These are phyloP conservation scores for Debaryomyces maramus DNA, from an alignment of 805 yeast species.

Conservation along the genomic window DNA sequence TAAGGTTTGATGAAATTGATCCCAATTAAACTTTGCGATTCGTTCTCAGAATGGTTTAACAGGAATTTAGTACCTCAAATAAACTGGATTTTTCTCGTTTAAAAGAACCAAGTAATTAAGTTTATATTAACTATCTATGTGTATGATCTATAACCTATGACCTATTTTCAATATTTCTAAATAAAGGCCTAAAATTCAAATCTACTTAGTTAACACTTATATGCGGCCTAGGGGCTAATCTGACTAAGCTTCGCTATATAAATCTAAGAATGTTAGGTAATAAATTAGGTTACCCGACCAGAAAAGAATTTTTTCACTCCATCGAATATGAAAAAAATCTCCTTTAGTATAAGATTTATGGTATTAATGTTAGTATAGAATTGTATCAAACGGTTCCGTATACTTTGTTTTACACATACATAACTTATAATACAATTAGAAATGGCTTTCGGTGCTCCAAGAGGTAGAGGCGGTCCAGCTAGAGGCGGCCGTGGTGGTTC, in stretches of 20 bases:
- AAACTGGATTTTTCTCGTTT: no score
- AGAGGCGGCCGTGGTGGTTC: constrained; percentile 47
- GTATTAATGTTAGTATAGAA: not conserved
- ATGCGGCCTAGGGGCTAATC: constrained; percentile 1
- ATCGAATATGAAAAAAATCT: constrained; percentile 5
- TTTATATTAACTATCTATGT: no score
- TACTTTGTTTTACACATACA: constrained; percentile 1
- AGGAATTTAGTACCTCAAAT: no score
- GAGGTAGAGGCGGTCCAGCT: constrained; percentile 52
- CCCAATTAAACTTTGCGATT: no score
- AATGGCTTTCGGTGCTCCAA: constrained; percentile 78
- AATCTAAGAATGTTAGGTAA: constrained; percentile 3
- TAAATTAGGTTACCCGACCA: constrained; percentile 4
- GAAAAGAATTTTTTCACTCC: constrained; percentile 2
- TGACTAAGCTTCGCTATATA: constrained; percentile 4
- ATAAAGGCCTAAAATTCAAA: no score
- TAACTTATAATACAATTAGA: constrained; percentile 7
- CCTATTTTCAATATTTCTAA: no score
- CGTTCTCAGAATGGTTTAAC: no score
- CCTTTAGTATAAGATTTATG: not conserved
- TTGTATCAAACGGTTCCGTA: not conserved
- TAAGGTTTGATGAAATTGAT: no score
- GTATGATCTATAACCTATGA: no score
- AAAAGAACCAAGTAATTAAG: no score
- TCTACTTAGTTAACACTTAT: constrained; percentile 1